Evolutionary conservation across 495 filamentous ascomycete genomes (phyloP).

Genomic region (Xylaria castorea): DNA sequence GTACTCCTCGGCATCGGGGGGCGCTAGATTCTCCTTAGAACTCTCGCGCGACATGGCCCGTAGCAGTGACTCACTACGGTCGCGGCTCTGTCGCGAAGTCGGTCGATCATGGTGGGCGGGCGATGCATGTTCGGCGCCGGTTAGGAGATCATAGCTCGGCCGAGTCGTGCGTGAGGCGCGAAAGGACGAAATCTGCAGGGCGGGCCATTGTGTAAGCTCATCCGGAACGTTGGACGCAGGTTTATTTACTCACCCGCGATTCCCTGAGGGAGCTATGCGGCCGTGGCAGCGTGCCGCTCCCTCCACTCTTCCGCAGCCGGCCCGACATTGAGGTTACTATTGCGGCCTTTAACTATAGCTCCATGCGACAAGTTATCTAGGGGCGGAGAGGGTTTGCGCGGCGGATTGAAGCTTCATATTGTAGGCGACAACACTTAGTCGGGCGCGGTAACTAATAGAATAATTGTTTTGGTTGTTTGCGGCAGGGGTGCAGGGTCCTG

Average conservation of each 20-base stretch:
- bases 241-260: conserved; percentile 53
- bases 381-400: neutral
- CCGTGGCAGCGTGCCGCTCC: conserved; percentile 40
- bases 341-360: neutral
- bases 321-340: conserved; percentile 32
- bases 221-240: neutral
- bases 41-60: conserved; percentile 50
- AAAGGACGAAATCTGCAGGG: conserved; percentile 41
- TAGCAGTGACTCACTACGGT: conserved; percentile 39
- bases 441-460: neutral
- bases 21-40: conserved; percentile 58
- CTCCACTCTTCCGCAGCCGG: conserved; percentile 47
- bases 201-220: neutral
- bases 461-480: conserved; percentile 31
- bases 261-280: conserved; percentile 41
- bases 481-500: conserved; percentile 6
- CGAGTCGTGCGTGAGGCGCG: conserved; percentile 54
- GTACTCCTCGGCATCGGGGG: conserved; percentile 57
- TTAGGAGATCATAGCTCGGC: conserved; percentile 67
- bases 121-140: conserved; percentile 53
- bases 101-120: conserved; percentile 43
- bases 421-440: neutral
- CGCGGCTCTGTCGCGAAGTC: conserved; percentile 43
- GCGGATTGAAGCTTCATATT: neutral
- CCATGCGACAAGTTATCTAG: neutral